Percentiles rank a stretch among this genome's conserved stretches.
Evolutionary conservation across 495 filamentous ascomycete genomes (phyloP).

Genomic region (Cercophora samala): DNA sequence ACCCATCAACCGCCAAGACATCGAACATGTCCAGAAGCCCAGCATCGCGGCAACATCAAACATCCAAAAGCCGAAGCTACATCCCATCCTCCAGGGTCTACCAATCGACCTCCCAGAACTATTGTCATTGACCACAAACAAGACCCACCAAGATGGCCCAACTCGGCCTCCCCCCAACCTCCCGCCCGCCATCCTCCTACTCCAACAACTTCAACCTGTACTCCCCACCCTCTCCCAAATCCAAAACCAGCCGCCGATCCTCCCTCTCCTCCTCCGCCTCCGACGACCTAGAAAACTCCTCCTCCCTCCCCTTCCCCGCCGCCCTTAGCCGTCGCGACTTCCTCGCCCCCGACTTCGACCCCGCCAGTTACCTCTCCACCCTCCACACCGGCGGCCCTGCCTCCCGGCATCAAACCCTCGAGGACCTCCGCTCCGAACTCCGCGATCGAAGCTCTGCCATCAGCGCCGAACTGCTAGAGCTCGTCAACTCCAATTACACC

Average conservation of each 20-base stretch:
- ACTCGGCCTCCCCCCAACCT: slow-evolving; percentile 29
- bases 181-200: slow-evolving; percentile 33
- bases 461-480: slow-evolving; percentile 79
- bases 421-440: slow-evolving; percentile 85
- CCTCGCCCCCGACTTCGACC: slow-evolving; percentile 72
- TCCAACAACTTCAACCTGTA: slow-evolving; percentile 31
- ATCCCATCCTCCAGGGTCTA: background rate
- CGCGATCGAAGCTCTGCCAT: slow-evolving; percentile 70
- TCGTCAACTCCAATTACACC: slow-evolving; percentile 90
- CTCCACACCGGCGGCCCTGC: slow-evolving; percentile 45
- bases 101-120: background rate
- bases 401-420: slow-evolving; percentile 83
- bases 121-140: background rate
- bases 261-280: slow-evolving; percentile 27
- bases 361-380: slow-evolving; percentile 76
- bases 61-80: background rate
- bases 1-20: background rate
- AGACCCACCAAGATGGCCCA: slow-evolving; percentile 32
- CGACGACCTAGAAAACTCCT: slow-evolving; percentile 54
- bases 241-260: slow-evolving; percentile 19
- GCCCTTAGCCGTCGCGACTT: slow-evolving; percentile 78
- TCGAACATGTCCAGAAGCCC: background rate
- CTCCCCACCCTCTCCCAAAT: slow-evolving; percentile 30
- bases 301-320: slow-evolving; percentile 74
- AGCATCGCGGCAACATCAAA: background rate